phyloP scores from a whole-genome alignment of 441 rosid species.

The Pelargonium citronellum region DNA sequence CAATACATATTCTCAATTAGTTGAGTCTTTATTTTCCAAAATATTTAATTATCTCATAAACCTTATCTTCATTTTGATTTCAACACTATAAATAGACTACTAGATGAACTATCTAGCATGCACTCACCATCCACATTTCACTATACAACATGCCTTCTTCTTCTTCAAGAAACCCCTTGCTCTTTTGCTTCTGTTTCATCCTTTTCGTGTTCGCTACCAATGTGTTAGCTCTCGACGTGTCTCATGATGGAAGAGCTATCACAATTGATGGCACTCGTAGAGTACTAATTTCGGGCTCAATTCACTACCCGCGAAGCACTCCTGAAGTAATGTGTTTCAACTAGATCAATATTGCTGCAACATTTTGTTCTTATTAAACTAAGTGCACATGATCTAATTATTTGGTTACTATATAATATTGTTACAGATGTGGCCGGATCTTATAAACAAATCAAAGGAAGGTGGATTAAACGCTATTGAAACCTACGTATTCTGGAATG shows the following conservation, averaged over 20 bases:
- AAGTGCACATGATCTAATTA: neutral
- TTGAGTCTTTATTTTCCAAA: no score
- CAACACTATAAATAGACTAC: no score
- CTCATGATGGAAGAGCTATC: conserved; percentile 23
- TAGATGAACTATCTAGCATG: no score
- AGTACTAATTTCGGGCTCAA: conserved; percentile 25
- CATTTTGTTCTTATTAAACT: neutral
- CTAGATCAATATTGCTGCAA: neutral
- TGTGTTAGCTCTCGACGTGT: neutral
- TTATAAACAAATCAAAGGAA: conserved; percentile 40
- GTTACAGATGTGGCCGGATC: conserved; percentile 54
- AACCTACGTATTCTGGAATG: conserved; percentile 51
- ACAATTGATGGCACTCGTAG: conserved; percentile 22
- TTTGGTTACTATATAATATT: neutral
- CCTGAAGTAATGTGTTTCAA: neutral
- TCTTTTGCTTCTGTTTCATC: neutral
- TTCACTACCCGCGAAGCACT: conserved; percentile 34
- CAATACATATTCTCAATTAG: no score
- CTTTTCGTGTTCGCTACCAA: neutral
- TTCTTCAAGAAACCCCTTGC: no score
- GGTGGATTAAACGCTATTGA: conserved; percentile 49
- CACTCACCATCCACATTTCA: no score
- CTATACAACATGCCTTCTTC: no score
- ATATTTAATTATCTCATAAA: no score
- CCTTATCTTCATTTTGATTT: no score